A percentile compares a stretch with the other conserved stretches of the same genome.
Conservation (phyloP, 2,329 filamentous ascomycete genomes). For the Ceratocystis harringtonii region DNA sequence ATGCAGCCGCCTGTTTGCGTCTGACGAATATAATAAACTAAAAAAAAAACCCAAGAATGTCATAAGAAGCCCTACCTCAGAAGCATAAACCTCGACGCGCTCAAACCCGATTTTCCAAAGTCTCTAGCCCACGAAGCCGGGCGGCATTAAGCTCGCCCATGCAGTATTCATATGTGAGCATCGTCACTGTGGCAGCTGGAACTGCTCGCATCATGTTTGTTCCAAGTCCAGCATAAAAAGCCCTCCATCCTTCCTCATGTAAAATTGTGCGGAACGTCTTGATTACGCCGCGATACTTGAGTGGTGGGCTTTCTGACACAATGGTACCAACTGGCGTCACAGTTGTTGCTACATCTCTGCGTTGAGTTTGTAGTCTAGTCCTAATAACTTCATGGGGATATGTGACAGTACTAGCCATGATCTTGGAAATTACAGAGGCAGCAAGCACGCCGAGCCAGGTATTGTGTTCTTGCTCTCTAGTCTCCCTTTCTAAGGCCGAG, state of each 20-base stretch:
- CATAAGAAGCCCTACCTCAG: neutral
- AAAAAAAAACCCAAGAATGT: neutral
- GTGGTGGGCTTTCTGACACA: slow-evolving; percentile 21
- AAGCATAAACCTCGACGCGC: neutral
- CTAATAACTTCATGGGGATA: slow-evolving; percentile 96
- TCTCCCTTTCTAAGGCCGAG: slow-evolving; percentile 35
- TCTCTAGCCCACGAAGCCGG: slow-evolving; percentile 9
- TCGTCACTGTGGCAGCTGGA: slow-evolving; percentile 88
- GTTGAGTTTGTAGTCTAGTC: slow-evolving; percentile 85
- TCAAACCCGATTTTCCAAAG: neutral
- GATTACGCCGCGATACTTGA: slow-evolving; percentile 61
- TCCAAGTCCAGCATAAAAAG: slow-evolving; percentile 93
- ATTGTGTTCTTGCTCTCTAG: slow-evolving; percentile 21
- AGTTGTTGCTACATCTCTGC: slow-evolving; percentile 44
- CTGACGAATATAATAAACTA: neutral
- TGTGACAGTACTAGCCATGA: slow-evolving; percentile 84
- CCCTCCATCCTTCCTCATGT: slow-evolving; percentile 82
- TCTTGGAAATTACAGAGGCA: slow-evolving; percentile 85
- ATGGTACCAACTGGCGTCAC: slow-evolving; percentile 31
- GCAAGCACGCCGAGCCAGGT: slow-evolving; percentile 75
- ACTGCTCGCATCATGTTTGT: slow-evolving; percentile 96
- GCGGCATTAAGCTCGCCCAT: slow-evolving; percentile 35
- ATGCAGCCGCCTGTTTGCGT: neutral
- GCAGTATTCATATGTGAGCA: slow-evolving; percentile 85
- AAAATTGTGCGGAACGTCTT: slow-evolving; percentile 75